Percentiles rank a stretch among this genome's conserved stretches.
These are phyloP conservation scores for Cocos nucifera DNA, from an alignment of 176 grass and related monocot genomes.

Conservation along the genomic window DNA sequence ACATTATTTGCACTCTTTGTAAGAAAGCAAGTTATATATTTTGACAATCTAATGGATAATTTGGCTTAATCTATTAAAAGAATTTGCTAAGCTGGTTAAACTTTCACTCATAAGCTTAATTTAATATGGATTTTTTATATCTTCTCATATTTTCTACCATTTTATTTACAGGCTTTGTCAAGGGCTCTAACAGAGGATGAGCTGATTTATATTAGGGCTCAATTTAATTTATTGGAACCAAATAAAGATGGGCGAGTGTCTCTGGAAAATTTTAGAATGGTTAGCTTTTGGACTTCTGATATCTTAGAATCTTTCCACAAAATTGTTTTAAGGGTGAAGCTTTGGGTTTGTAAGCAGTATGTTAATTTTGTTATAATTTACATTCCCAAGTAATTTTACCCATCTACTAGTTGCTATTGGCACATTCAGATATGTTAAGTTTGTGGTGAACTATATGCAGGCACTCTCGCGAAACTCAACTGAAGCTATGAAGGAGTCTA, in stretches of 20 bases:
- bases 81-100: too few species aligned
- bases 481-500: slow-evolving; percentile 21
- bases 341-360: too few species aligned
- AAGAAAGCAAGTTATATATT: too few species aligned
- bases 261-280: slow-evolving; percentile 74
- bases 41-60: too few species aligned
- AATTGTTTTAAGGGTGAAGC: not conserved
- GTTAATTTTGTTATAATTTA: too few species aligned
- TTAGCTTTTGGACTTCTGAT: slow-evolving; percentile 27
- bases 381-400: not conserved
- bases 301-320: slow-evolving; percentile 8
- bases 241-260: slow-evolving; percentile 61
- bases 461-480: slow-evolving; percentile 18
- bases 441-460: not conserved
- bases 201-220: slow-evolving; percentile 71
- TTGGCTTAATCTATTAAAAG: too few species aligned
- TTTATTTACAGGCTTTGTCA: slow-evolving; percentile 54
- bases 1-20: too few species aligned
- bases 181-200: slow-evolving; percentile 87
- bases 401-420: not conserved
- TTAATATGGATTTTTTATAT: not conserved
- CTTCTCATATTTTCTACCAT: slow-evolving; percentile 22
- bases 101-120: too few species aligned
- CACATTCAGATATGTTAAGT: not conserved
- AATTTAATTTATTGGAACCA: slow-evolving; percentile 80